phyloP scores from a whole-genome alignment of 2,329 filamentous ascomycete species.

The Fusarium floridanum region DNA sequence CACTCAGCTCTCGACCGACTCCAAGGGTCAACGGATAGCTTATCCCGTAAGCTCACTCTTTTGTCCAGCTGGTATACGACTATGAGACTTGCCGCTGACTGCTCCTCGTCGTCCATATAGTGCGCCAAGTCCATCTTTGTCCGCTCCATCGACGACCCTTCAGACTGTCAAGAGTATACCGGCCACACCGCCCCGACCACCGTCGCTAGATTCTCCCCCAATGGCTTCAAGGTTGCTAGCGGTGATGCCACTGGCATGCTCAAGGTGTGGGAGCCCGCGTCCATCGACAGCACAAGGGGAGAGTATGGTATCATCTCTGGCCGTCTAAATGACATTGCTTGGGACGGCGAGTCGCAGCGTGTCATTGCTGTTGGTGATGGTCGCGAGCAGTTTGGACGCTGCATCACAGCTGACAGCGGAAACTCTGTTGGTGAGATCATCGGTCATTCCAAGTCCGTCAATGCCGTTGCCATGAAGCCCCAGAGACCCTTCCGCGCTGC shows the following conservation, averaged over 20 bases:
- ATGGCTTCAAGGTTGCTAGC: slow-evolving; percentile 93
- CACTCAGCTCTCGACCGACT: slow-evolving; percentile 87
- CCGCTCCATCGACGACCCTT: slow-evolving; percentile 91
- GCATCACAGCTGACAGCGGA: slow-evolving; percentile 94
- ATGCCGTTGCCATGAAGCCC: slow-evolving; percentile 89
- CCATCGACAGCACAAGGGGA: slow-evolving; percentile 87
- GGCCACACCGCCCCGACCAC: slow-evolving; percentile 90
- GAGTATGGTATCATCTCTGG: slow-evolving; percentile 96
- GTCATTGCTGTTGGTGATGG: slow-evolving; percentile 97
- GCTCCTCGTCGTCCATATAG: slow-evolving; percentile 57
- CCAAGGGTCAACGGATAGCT: slow-evolving; percentile 90
- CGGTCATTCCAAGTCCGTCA: slow-evolving; percentile 91
- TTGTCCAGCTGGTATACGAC: not conserved
- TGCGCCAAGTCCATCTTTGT: slow-evolving; percentile 97
- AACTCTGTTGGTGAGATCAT: slow-evolving; percentile 96
- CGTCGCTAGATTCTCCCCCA: slow-evolving; percentile 93
- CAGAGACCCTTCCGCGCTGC: slow-evolving; percentile 92
- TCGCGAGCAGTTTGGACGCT: slow-evolving; percentile 92
- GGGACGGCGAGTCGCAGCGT: slow-evolving; percentile 96
- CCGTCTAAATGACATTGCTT: slow-evolving; percentile 94
- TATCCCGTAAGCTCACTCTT: slow-evolving; percentile 78
- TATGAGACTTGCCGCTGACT: slow-evolving; percentile 22
- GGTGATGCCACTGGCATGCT: slow-evolving; percentile 89
- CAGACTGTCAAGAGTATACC: slow-evolving; percentile 88
- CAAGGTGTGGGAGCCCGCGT: slow-evolving; percentile 92